Conservation (phyloP, 495 filamentous ascomycete species). For the Aspergillus olivimuriae region DNA sequence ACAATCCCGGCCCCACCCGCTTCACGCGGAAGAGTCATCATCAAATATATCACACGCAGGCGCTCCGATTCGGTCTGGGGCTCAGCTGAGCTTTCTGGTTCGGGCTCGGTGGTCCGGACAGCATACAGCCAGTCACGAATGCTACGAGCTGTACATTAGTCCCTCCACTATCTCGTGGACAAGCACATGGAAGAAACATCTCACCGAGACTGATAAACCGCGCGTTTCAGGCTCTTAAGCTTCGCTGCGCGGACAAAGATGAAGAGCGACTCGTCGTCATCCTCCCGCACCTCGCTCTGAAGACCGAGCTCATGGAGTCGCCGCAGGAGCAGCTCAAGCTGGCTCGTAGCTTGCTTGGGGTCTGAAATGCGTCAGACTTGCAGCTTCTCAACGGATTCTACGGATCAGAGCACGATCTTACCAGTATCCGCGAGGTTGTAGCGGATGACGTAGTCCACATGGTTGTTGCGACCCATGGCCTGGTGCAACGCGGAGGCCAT, state of each 20-base stretch:
- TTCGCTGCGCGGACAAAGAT: constrained; percentile 69
- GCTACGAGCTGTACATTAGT: too few relatives aligned
- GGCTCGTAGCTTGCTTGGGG: constrained; percentile 56
- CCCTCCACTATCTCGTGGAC: too few relatives aligned
- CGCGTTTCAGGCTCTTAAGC: constrained; percentile 31
- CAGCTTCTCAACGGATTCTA: not conserved
- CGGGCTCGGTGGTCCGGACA: constrained; percentile 71
- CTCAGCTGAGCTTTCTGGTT: constrained; percentile 55
- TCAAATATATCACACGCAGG: constrained; percentile 72
- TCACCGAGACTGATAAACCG: constrained; percentile 64
- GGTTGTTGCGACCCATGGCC: constrained; percentile 45
- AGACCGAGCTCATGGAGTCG: constrained; percentile 69
- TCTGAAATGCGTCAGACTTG: constrained; percentile 45
- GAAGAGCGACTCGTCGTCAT: constrained; percentile 68
- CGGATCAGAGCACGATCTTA: constrained; percentile 25
- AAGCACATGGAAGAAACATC: constrained; percentile 8
- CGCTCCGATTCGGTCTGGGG: constrained; percentile 84
- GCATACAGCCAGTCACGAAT: constrained; percentile 96
- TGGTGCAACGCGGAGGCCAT: constrained; percentile 29
- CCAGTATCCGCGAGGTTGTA: constrained; percentile 65
- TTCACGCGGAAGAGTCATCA: constrained; percentile 73
- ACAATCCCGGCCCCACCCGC: constrained; percentile 91
- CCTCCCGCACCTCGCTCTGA: constrained; percentile 76
- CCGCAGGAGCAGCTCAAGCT: constrained; percentile 69
- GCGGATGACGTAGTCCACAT: constrained; percentile 90